These are phyloP conservation scores for Salix brachista DNA, from an alignment of 345 rosid genomes.

Conservation along the genomic window DNA sequence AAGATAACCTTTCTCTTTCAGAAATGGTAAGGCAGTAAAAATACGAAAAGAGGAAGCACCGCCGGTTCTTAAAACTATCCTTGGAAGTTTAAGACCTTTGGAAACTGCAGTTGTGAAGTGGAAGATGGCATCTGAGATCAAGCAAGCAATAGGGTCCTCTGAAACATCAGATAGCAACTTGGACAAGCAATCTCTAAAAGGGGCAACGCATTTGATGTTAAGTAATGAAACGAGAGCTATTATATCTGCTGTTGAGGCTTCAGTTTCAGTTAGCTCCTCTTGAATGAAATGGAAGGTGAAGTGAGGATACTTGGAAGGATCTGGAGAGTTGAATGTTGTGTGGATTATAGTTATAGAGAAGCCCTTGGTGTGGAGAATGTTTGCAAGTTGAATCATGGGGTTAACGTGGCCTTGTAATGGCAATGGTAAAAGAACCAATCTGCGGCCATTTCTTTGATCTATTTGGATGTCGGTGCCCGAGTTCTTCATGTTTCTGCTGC, in stretches of 20 bases:
- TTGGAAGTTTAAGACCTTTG: constrained; percentile 17
- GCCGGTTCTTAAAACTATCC: constrained; percentile 31
- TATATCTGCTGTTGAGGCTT: constrained; percentile 11
- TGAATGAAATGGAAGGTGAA: constrained; percentile 22
- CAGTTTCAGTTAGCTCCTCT: constrained; percentile 15
- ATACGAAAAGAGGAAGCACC: constrained; percentile 28
- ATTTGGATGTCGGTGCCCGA: not conserved
- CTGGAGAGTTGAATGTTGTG: constrained; percentile 33
- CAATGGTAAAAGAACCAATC: constrained; percentile 23
- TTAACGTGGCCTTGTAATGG: constrained; percentile 38
- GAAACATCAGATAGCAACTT: constrained; percentile 11
- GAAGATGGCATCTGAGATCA: constrained; percentile 32
- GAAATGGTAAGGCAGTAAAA: constrained; percentile 30
- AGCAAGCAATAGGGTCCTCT: constrained; percentile 26
- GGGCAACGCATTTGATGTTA: constrained; percentile 7
- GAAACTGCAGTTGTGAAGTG: constrained; percentile 33
- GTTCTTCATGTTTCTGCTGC: not conserved
- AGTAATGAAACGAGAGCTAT: constrained; percentile 12
- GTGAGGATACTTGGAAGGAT: constrained; percentile 25
- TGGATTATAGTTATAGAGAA: constrained; percentile 33
- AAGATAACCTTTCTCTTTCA: constrained; percentile 32
- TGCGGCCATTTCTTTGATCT: constrained; percentile 2
- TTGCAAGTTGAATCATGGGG: constrained; percentile 39
- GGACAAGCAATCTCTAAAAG: constrained; percentile 26
- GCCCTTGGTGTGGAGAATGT: constrained; percentile 32